A percentile compares a stretch with the other conserved stretches of the same genome.
Conservation (phyloP, 1,284 basidiomycete species). For the Exsudoporus floridanus region DNA sequence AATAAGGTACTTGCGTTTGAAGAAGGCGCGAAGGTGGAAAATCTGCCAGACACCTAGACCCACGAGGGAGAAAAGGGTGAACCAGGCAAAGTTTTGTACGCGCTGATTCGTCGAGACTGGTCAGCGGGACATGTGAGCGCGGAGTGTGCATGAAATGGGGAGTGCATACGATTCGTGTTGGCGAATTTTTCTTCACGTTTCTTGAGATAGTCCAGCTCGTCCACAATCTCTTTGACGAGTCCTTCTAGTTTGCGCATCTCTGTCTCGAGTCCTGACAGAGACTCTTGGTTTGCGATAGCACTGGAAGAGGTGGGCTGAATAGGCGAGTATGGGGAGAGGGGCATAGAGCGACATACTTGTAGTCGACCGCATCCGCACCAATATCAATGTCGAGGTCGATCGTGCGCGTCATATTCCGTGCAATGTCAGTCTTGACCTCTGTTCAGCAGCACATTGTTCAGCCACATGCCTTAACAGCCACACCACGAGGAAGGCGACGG, state of each 20-base stretch:
- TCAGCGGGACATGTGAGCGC: neutral
- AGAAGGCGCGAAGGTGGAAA: conserved; percentile 89
- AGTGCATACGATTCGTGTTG: conserved; percentile 82
- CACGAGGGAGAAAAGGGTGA: conserved; percentile 79
- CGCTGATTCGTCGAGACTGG: conserved; percentile 89
- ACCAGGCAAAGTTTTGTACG: conserved; percentile 91
- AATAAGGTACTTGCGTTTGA: conserved; percentile 97
- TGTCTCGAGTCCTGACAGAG: conserved; percentile 91
- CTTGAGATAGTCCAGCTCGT: conserved; percentile 93
- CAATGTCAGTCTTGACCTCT: conserved; percentile 24
- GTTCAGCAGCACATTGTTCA: neutral
- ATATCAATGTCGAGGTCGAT: conserved; percentile 97
- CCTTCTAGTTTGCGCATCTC: conserved; percentile 98
- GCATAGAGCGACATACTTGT: conserved; percentile 68
- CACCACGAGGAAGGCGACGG: conserved; percentile 33
- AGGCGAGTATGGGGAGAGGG: neutral
- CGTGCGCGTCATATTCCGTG: conserved; percentile 53
- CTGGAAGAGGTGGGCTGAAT: conserved; percentile 40
- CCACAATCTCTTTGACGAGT: conserved; percentile 89
- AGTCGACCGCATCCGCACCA: conserved; percentile 97
- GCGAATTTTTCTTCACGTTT: conserved; percentile 86
- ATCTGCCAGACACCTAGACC: conserved; percentile 95
- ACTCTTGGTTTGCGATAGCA: conserved; percentile 98
- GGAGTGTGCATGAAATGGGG: neutral
- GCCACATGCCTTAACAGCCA: neutral